A percentile compares a stretch with the other conserved stretches of the same genome.
These are phyloP conservation scores for Linnemannia schmuckeri DNA, from an alignment of 192 early-diverging fungal species.

Conservation along the genomic window DNA sequence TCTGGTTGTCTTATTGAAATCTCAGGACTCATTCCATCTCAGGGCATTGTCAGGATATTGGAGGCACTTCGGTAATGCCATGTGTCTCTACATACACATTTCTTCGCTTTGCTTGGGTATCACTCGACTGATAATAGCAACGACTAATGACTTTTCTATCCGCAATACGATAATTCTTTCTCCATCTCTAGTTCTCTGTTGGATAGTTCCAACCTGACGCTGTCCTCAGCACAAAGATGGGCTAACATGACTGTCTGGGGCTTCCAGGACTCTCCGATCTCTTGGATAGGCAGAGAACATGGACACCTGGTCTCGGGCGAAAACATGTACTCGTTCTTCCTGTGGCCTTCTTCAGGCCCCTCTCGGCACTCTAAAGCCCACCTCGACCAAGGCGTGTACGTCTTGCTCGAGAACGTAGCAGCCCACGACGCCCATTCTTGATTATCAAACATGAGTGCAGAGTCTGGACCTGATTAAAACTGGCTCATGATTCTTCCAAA, in stretches of 20 bases:
- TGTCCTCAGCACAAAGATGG: constrained; percentile 21
- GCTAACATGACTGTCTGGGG: constrained; percentile 56
- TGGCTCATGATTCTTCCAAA: too few species aligned
- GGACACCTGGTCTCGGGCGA: constrained; percentile 57
- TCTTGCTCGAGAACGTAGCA: constrained; percentile 34
- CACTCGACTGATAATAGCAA: not conserved
- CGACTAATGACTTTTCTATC: not conserved
- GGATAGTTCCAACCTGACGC: not conserved
- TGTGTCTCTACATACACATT: not conserved
- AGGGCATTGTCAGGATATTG: constrained; percentile 37
- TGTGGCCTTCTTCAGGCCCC: constrained; percentile 26
- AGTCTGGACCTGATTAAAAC: too few species aligned
- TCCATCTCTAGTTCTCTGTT: constrained; percentile 17
- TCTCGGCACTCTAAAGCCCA: constrained; percentile 1
- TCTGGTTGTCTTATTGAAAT: constrained; percentile 44
- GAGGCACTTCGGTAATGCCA: constrained; percentile 32
- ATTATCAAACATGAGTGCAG: not conserved
- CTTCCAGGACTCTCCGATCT: constrained; percentile 63
- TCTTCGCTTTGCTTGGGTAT: not conserved
- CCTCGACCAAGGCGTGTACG: constrained; percentile 27
- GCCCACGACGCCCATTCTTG: constrained; percentile 41
- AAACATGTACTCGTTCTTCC: constrained; percentile 60
- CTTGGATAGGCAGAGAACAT: constrained; percentile 56
- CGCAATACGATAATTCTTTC: not conserved
- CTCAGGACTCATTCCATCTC: constrained; percentile 54